Base-by-base conservation (phyloP, 176 grass and related monocot genomes). In the Thinopyrum elongatum region DNA sequence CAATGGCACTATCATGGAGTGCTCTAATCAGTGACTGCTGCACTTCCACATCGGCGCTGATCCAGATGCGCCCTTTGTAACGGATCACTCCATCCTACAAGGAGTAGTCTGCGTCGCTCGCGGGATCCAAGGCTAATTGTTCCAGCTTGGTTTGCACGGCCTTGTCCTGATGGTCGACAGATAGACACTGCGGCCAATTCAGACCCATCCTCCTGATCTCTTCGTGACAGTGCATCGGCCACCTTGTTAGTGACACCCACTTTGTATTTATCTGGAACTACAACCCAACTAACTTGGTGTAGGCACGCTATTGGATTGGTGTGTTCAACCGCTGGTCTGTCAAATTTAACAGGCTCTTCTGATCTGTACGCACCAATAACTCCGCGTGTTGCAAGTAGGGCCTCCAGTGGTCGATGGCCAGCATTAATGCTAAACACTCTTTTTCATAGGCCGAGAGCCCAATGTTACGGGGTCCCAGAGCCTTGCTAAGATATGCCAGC, bases 11-110 rank as follows among this genome's bases (percentile, higher is more conserved):
- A 3, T 11, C 13, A 2, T 65, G 62, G 2, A 65, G 3, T 1
- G 62, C 11, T 1, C 6, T 25, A 1, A 65, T 13, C 5, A 28
- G 1, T 2, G 22, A 3, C 7, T 25, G 8, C 0, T 60, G 58
- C 7, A 60, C 2, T 1, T 3, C 8, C 1, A 0, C 0, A 60
- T 60, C 9, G 1, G 22, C 9, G 0, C 58, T 22, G 0, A 25
- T 3, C 22, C 21, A 60, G 6, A 60, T 23, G 2, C 58, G 0
- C 0, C 8, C 58, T 4, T 23, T 60, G 22, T 23, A 25, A 3
- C 8, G 1, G 7, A 60, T 10, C 22, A 60, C 7, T 3, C 22
- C 22, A 23, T 59, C 22, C 0, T n/a, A 0, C 19, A 59, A 5
- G 2, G 57, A 8, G 12, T 59, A 59, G 0, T 59, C 42, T 12